phyloP scores from a whole-genome alignment of 2,329 filamentous ascomycete genomes.

The Fusarium nanum region DNA sequence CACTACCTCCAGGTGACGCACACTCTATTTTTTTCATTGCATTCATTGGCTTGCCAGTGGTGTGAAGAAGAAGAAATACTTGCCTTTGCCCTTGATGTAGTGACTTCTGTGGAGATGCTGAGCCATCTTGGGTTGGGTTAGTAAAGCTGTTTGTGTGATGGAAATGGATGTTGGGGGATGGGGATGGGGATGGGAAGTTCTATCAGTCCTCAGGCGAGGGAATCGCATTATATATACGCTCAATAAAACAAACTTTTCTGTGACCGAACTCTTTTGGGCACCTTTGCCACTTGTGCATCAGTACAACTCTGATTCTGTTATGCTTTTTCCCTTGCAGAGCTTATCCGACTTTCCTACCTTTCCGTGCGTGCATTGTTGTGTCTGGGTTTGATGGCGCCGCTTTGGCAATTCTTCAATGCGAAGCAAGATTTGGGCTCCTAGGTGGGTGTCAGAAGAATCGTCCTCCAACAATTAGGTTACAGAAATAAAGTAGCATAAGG shows the following conservation, averaged over 20 bases:
- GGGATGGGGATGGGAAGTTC: not conserved
- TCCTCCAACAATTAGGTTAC: not conserved
- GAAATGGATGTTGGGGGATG: not conserved
- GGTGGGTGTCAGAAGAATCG: not conserved
- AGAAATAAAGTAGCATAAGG: not conserved
- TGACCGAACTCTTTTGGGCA: not conserved
- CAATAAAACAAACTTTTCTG: not conserved
- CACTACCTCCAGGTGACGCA: conserved; percentile 4
- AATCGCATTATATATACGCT: not conserved
- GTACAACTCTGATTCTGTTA: not conserved
- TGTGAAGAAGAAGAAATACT: conserved; percentile 5
- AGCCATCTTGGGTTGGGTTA: not conserved
- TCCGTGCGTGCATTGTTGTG: not conserved
- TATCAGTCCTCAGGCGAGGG: not conserved
- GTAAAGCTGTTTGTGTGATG: not conserved
- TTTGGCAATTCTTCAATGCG: not conserved
- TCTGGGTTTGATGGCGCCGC: not conserved
- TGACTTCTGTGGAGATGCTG: not conserved
- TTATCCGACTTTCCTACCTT: not conserved
- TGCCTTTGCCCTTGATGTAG: not conserved
- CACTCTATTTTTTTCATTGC: conserved; percentile 1
- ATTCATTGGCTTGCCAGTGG: conserved; percentile 8
- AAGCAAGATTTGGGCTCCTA: not conserved
- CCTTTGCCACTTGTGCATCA: not conserved
- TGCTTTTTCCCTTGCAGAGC: not conserved